Percentiles rank a stretch among this genome's conserved stretches.
These are phyloP conservation scores for Dendrostoma leiphaemia DNA, from an alignment of 2,329 filamentous ascomycete species.

Conservation along the genomic window DNA sequence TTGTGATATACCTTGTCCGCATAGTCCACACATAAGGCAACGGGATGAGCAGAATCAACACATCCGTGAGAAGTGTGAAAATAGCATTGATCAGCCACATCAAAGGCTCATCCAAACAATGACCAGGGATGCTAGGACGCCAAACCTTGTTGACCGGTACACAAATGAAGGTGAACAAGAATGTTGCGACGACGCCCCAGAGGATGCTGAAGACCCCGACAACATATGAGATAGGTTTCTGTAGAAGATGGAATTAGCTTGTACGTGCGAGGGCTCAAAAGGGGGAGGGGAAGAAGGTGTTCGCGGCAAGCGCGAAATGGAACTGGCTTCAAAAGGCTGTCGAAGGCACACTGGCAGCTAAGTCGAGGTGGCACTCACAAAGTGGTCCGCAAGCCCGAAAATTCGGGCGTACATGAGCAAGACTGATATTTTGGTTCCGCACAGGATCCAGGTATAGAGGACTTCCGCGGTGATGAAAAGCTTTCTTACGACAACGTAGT, in stretches of 20 bases:
- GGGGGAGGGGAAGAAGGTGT: conserved; percentile 42
- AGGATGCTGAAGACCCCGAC: conserved; percentile 41
- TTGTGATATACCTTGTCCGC: conserved; percentile 38
- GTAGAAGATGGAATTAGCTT: too few relatives aligned
- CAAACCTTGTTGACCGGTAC: conserved; percentile 47
- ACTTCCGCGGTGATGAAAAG: conserved; percentile 46
- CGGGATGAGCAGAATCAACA: conserved; percentile 44
- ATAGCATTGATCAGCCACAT: conserved; percentile 50
- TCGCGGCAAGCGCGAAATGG: too few relatives aligned
- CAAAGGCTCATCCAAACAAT: conserved; percentile 47
- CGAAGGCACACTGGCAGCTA: too few relatives aligned
- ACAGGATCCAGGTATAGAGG: conserved; percentile 45
- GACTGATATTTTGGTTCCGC: conserved; percentile 47
- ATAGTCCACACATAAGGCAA: conserved; percentile 45
- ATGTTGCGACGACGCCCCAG: conserved; percentile 48
- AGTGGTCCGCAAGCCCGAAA: too few relatives aligned
- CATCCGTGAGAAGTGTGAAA: conserved; percentile 45
- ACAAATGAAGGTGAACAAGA: conserved; percentile 52
- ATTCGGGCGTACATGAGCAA: conserved; percentile 53
- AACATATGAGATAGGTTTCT: too few relatives aligned
- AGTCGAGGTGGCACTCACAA: too few relatives aligned
- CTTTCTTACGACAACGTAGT: conserved; percentile 43
- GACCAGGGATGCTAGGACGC: conserved; percentile 41
- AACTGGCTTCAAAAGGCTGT: too few relatives aligned
- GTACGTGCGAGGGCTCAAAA: conserved; percentile 42